Percentiles rank a stretch among this genome's conserved stretches.
phyloP scores from a whole-genome alignment of 306 rosid species.

The Leucaena leucocephala region DNA sequence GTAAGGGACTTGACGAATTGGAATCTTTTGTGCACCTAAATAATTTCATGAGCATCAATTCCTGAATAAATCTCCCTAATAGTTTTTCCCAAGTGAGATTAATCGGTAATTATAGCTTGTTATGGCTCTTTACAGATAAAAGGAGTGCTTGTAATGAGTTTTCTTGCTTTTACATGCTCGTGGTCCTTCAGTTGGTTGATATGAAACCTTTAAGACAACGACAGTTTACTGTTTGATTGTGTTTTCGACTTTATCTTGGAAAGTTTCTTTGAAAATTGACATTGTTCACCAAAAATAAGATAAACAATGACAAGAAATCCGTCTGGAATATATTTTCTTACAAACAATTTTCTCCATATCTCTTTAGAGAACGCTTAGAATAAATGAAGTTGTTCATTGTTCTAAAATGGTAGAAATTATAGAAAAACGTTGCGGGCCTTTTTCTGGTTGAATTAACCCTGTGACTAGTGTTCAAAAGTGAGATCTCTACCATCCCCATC shows the following conservation, averaged over 20 bases:
- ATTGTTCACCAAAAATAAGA: not conserved
- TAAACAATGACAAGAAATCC: not conserved
- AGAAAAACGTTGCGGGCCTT: not conserved
- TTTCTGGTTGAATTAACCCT: not conserved
- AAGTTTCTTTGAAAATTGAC: not conserved
- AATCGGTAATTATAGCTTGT: not conserved
- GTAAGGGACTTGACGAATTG: not conserved
- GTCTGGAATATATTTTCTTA: not conserved
- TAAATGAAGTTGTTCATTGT: not conserved
- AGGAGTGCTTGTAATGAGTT: not conserved
- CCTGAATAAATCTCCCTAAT: not conserved
- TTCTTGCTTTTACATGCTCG: not conserved
- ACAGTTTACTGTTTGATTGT: not conserved
- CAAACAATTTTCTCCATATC: not conserved
- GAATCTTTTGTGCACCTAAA: not conserved
- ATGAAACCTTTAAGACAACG: not conserved
- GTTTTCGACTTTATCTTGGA: not conserved
- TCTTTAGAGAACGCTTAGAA: not conserved
- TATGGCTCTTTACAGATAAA: not conserved
- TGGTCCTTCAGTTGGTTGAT: not conserved
- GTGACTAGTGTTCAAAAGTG: not conserved
- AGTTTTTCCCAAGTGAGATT: not conserved
- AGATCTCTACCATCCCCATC: not conserved
- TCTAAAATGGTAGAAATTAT: not conserved
- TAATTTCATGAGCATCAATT: not conserved